Evolutionary conservation across 495 filamentous ascomycete species (phyloP), one percentile per base, ranked within the genome.

Genomic region (Hypoxylon lienhwacheense): DNA sequence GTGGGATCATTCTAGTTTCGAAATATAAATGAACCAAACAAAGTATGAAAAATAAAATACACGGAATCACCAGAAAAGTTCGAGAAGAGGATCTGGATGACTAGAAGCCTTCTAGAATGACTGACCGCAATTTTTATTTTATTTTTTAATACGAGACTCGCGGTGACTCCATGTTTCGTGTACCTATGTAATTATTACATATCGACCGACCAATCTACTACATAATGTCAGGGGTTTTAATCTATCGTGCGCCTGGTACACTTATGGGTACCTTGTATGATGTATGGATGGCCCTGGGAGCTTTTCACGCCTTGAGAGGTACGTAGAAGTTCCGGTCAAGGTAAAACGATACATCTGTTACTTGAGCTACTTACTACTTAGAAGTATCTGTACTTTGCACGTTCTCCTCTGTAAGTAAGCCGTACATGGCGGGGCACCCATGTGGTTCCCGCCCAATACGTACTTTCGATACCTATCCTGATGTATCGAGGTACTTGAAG

Each of bases 331-430:
- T n/a, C n/a, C n/a, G n/a, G n/a, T n/a, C n/a, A n/a, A n/a, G n/a
- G n/a, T n/a, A n/a, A n/a, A n/a, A n/a, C n/a, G n/a, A n/a, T n/a
- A n/a, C n/a, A n/a, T n/a, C n/a, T n/a, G n/a, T n/a, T n/a, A n/a
- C n/a, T n/a, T n/a, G 51, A 52, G 28, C 21, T 29, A 12, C 36
- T 32, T 4, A 24, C 17, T 32, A 33, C 40, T 47, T 58, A 47
- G 53, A 42, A 42, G 40, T 52, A 58, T 32, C 26, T 46, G 21
- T 55, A 36, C 54, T 28, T 58, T 35, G 47, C 54, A 29, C 52
- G 47, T 57, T 37, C 33, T 25, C 46, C 15, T 40, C 46, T 57
- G 54, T 51, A 57, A 46, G 54, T 57, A 57, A 57, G 47, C 47
- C 54, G 20, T 46, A 45, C 47, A 47, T 52, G 47, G 54, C 54